A percentile compares a stretch with the other conserved stretches of the same genome.
phyloP scores from a whole-genome alignment of 176 grass and related monocot species.

The Triticum urartu region DNA sequence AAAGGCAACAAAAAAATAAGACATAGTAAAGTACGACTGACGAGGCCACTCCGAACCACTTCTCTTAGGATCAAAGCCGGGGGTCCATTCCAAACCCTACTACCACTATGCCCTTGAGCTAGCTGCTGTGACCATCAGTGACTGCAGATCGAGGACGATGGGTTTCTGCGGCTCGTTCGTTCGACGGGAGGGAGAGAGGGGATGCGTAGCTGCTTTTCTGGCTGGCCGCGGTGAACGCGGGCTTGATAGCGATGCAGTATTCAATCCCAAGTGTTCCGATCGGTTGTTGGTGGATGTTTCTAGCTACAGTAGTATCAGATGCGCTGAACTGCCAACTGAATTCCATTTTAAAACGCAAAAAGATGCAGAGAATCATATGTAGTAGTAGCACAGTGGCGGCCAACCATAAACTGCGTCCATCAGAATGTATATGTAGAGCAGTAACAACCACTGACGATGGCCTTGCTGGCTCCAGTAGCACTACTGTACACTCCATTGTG shows the following conservation, averaged over 20 bases:
- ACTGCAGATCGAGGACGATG: slow-evolving; percentile 18
- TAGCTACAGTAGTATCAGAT: slow-evolving; percentile 18
- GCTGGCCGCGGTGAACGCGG: slow-evolving; percentile 42
- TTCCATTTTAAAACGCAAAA: background rate
- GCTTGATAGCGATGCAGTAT: slow-evolving; percentile 28
- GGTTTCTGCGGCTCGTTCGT: background rate
- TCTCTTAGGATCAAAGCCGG: slow-evolving; percentile 28
- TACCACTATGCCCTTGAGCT: background rate
- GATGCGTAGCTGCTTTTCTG: background rate
- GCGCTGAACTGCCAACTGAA: background rate
- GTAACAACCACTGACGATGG: background rate
- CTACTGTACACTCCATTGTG: background rate
- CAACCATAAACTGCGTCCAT: slow-evolving; percentile 1
- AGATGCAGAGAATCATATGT: background rate
- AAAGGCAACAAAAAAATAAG: slow-evolving; percentile 29
- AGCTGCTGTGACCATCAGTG: slow-evolving; percentile 32
- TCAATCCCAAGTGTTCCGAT: slow-evolving; percentile 26
- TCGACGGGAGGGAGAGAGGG: background rate
- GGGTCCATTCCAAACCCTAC: slow-evolving; percentile 31
- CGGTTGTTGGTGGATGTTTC: slow-evolving; percentile 47
- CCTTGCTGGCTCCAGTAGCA: background rate
- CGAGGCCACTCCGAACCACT: slow-evolving; percentile 12
- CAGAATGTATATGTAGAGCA: background rate
- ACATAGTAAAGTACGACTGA: slow-evolving; percentile 27
- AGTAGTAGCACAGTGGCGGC: background rate